Evolutionary conservation across 352 stramenopile genomes (phyloP), one percentile per base, ranked within the genome.

Genomic region (Plasmopara halstedii): DNA sequence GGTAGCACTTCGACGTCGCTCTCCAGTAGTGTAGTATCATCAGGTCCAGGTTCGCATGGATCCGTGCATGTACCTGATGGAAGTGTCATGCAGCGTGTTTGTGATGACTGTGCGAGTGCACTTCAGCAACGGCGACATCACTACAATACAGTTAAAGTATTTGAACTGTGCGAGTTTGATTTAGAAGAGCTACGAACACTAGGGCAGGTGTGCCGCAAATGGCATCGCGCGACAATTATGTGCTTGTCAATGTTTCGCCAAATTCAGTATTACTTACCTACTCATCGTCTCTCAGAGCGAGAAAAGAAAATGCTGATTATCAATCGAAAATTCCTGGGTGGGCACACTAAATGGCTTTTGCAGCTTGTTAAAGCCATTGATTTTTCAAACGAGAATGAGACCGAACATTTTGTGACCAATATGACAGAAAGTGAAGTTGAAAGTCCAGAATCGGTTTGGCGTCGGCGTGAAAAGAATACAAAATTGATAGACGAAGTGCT

Each of bases 211-310:
- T 92, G 80, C 45, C 77, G 80, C 39, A 89, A 89, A 47, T 92
- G 80, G 80, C 80, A 92, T 41, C 80, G 80, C 45, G 80, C 80
- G 19, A 87, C 68, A 22, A 88, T 92, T 62, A 92, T 92, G 80
- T 87, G 80, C 19, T 55, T 92, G n/a, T 92, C 80, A 13, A 89
- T 81, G 71, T 89, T 92, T 29, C 80, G 80, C 21, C 80, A 92
- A 65, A 89, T 93, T 49, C 81, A 93, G 51, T 93, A 93, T 33
- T 90, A 89, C 52, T 45, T 93, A 19, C 81, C 81, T 11, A 83
- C 73, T 9, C 81, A 93, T 50, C 67, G 73, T 6, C 46, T 90
- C 11, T 89, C 78, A 4, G 67, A 75, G 34, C 57, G 75, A 17
- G 78, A 93, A 46, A 83, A 86, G 54, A 63, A 79, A 27, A 59